Percentiles rank a stretch among this genome's conserved stretches.
These are phyloP conservation scores for Ceratobasidium sp. DNA, from an alignment of 1,284 basidiomycete species.

Conservation along the genomic window DNA sequence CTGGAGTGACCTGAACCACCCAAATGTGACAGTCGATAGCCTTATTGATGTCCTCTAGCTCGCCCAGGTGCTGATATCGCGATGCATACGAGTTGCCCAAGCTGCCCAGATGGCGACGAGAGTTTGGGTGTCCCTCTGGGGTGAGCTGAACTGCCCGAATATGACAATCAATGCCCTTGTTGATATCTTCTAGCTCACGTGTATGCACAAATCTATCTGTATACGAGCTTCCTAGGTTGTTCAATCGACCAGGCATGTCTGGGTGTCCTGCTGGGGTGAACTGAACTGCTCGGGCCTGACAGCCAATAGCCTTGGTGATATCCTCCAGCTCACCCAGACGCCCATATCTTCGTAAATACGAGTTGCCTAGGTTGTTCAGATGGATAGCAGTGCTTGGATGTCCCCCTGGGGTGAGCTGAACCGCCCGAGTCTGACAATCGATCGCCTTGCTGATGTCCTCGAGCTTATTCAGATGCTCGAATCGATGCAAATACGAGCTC, in stretches of 20 bases:
- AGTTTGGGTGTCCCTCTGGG: too few relatives aligned
- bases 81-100: not conserved
- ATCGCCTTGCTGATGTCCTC: not conserved
- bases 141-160: not conserved
- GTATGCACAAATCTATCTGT: not conserved
- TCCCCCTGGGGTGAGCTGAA: not conserved
- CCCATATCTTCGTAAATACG: not conserved
- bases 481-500: too few relatives aligned
- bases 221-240: not conserved
- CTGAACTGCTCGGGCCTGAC: not conserved
- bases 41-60: not conserved
- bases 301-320: not conserved
- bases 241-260: not conserved
- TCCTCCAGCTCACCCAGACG: not conserved
- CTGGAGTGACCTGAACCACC: not conserved
- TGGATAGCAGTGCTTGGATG: not conserved
- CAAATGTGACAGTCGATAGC: not conserved
- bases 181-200: not conserved
- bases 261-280: not conserved
- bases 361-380: not conserved
- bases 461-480: not conserved
- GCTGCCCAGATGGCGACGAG: not conserved
- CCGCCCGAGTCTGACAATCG: not conserved
- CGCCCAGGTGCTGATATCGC: not conserved
- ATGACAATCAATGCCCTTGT: conserved; percentile 13